A percentile compares a stretch with the other conserved stretches of the same genome.
Evolutionary conservation across 1,139 yeast genomes (phyloP).

Genomic region (Magnusiomyces tetraspermus): DNA sequence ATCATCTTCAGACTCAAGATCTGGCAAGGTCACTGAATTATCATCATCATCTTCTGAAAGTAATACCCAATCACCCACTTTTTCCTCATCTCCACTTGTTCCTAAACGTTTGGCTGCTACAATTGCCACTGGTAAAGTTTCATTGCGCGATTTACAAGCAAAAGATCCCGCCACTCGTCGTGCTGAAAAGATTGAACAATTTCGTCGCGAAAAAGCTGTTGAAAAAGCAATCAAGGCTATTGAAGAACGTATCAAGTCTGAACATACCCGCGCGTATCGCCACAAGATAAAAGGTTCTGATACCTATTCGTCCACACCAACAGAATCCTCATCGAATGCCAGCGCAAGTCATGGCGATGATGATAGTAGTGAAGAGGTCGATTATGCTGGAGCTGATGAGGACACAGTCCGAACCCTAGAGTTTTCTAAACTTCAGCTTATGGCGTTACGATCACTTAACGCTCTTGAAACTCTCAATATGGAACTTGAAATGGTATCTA

Average conservation of each 20-base stretch:
- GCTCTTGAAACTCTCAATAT: constrained; percentile 45
- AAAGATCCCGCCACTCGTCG: constrained; percentile 45
- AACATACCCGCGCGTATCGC: not conserved
- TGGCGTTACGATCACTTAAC: constrained; percentile 45
- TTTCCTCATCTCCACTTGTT: not conserved
- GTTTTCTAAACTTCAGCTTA: constrained; percentile 45
- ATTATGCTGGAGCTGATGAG: constrained; percentile 37
- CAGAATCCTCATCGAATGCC: constrained; percentile 31
- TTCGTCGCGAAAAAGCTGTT: constrained; percentile 50
- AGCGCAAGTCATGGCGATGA: not conserved
- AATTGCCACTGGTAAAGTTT: constrained; percentile 10
- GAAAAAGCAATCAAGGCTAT: constrained; percentile 17
- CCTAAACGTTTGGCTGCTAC: constrained; percentile 16
- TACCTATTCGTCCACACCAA: not conserved
- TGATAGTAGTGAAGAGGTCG: constrained; percentile 16
- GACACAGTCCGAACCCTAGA: constrained; percentile 49
- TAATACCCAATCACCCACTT: too few relatives aligned
- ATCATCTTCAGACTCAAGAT: not conserved
- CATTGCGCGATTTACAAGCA: constrained; percentile 24
- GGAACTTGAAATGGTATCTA: constrained; percentile 46
- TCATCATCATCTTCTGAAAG: too few relatives aligned
- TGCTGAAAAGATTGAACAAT: constrained; percentile 63
- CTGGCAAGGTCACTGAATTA: not conserved
- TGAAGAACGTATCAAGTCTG: not conserved
- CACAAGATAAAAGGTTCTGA: not conserved